These are phyloP conservation scores for Eremomyces bilateralis DNA, from an alignment of 495 filamentous ascomycete species.

Conservation along the genomic window DNA sequence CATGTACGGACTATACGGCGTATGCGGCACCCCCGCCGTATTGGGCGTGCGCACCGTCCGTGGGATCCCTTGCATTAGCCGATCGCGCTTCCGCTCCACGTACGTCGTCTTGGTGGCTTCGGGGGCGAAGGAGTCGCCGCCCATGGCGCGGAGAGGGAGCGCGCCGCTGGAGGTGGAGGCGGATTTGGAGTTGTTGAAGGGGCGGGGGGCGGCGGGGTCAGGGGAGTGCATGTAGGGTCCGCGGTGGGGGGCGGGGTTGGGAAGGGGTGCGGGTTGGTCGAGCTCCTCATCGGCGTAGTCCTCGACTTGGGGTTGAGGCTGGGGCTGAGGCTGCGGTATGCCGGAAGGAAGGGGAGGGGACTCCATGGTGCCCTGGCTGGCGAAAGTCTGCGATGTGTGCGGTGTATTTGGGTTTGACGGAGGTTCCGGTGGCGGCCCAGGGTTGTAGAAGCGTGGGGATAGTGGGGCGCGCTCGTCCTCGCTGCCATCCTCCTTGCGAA, in stretches of 20 bases:
- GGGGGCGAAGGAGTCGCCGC: constrained; percentile 37
- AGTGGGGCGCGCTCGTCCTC: constrained; percentile 33
- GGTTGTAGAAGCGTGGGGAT: constrained; percentile 35
- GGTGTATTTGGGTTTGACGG: constrained; percentile 13
- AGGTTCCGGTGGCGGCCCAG: constrained; percentile 30
- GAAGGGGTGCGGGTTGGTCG: constrained; percentile 16
- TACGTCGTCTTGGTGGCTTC: constrained; percentile 16
- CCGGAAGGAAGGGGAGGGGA: no score
- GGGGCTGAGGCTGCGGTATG: background rate
- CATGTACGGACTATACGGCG: constrained; percentile 80
- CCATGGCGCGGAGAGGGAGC: constrained; percentile 11
- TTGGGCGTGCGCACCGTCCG: background rate
- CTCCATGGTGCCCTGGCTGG: background rate
- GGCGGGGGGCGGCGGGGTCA: constrained; percentile 3
- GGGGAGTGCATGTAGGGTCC: constrained; percentile 6
- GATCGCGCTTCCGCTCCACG: constrained; percentile 36
- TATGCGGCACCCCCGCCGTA: constrained; percentile 39
- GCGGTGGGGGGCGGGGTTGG: constrained; percentile 14
- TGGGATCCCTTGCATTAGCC: constrained; percentile 11
- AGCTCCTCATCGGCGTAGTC: constrained; percentile 11
- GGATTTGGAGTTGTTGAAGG: constrained; percentile 1
- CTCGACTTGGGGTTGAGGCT: constrained; percentile 7
- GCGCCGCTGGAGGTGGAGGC: constrained; percentile 6
- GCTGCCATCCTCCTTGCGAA: constrained; percentile 6
- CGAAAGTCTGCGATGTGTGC: constrained; percentile 7